Evolutionary conservation across 768 basidiomycete species (phyloP).

Genomic region (Coprinellus aureogranulatus): DNA sequence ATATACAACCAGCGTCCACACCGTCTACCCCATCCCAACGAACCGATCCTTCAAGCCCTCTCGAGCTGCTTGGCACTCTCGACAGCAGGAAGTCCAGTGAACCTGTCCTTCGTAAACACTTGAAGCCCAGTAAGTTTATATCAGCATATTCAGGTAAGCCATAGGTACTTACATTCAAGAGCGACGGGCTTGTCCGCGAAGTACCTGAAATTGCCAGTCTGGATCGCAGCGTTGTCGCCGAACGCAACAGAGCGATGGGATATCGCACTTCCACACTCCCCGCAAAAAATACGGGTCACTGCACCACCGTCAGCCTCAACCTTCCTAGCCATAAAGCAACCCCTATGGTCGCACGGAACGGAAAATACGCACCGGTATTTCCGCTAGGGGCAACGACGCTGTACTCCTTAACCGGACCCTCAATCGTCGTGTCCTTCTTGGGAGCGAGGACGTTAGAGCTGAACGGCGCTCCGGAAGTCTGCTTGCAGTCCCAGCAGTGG

Average conservation of each 20-base stretch:
- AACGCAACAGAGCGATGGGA: conserved; percentile 32
- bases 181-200: conserved; percentile 28
- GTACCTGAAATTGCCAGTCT: conserved; percentile 35
- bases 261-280: conserved; percentile 36
- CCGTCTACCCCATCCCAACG: no score
- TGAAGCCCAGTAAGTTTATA: background rate
- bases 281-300: conserved; percentile 39
- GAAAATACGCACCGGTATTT: conserved; percentile 33
- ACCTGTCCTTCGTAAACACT: conserved; percentile 39
- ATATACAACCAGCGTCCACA: no score
- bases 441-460: conserved; percentile 36
- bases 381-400: conserved; percentile 29
- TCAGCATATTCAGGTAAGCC: background rate
- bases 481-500: conserved; percentile 37
- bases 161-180: conserved; percentile 27
- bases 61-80: conserved; percentile 24
- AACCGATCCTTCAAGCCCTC: conserved; percentile 1
- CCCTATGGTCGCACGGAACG: no score
- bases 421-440: conserved; percentile 30
- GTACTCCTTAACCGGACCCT: conserved; percentile 31
- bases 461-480: conserved; percentile 38
- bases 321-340: no score
- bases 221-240: conserved; percentile 34
- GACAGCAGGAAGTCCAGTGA: conserved; percentile 23
- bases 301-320: no score